Evolutionary conservation across 1,284 basidiomycete genomes (phyloP).

Genomic region (Mycena citricolor): DNA sequence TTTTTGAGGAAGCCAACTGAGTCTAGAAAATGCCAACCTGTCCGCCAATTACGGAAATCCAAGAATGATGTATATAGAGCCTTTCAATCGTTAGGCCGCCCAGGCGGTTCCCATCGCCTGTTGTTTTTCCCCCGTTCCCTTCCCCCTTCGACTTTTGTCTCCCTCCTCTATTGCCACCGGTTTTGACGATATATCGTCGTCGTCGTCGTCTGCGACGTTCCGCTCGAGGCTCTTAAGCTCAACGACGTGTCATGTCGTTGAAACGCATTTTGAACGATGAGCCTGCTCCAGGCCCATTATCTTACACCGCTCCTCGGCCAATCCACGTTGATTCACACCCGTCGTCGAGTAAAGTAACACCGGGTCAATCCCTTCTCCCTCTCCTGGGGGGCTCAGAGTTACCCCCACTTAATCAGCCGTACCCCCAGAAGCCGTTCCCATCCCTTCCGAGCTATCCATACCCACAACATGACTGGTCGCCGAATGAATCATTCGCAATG

Average conservation of each 20-base stretch:
- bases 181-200: conserved; percentile 4
- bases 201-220: conserved; percentile 12
- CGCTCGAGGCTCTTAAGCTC: conserved; percentile 31
- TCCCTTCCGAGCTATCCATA: conserved; percentile 9
- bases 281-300: conserved; percentile 37
- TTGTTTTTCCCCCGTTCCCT: no score
- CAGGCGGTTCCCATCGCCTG: no score
- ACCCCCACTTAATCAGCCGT: conserved; percentile 11
- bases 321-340: conserved; percentile 29
- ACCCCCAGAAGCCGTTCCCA: conserved; percentile 13
- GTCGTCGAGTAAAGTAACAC: conserved; percentile 16
- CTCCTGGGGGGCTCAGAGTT: conserved; percentile 16
- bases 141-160: no score
- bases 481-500: conserved; percentile 5
- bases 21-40: not conserved
- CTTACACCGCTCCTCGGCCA: conserved; percentile 30
- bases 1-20: conserved; percentile 12
- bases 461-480: conserved; percentile 16
- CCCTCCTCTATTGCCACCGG: no score
- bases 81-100: no score
- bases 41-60: conserved; percentile 1
- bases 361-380: conserved; percentile 3
- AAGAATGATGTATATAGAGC: conserved; percentile 14
- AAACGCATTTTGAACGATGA: conserved; percentile 75
- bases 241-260: conserved; percentile 57